Evolutionary conservation across 2,329 filamentous ascomycete species (phyloP).

Genomic region (Pezicula carpinea): DNA sequence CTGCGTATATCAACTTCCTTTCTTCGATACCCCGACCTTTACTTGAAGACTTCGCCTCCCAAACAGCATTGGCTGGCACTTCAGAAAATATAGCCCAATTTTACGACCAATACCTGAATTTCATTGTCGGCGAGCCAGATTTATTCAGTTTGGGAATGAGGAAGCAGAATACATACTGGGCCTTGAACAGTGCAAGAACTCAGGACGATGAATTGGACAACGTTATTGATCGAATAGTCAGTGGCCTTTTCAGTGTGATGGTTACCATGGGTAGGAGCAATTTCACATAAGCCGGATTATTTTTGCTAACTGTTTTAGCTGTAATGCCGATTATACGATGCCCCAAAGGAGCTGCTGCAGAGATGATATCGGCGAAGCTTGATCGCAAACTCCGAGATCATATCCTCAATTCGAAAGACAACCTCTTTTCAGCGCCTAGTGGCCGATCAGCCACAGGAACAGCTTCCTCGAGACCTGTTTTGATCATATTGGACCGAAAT

Average conservation of each 20-base stretch:
- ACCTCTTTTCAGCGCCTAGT: conserved; percentile 68
- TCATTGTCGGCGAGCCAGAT: conserved; percentile 92
- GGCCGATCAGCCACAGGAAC: conserved; percentile 58
- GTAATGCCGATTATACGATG: conserved; percentile 94
- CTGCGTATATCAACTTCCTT: conserved; percentile 95
- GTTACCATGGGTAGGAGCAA: conserved; percentile 81
- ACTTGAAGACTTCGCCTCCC: conserved; percentile 88
- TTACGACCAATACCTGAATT: conserved; percentile 96
- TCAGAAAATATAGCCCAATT: conserved; percentile 88
- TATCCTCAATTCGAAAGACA: conserved; percentile 95
- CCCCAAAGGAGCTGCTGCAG: conserved; percentile 86
- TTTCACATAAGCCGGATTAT: conserved; percentile 1
- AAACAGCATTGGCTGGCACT: conserved; percentile 79
- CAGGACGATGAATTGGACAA: conserved; percentile 85
- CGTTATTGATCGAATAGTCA: conserved; percentile 87
- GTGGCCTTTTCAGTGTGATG: conserved; percentile 93
- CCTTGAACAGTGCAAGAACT: conserved; percentile 89
- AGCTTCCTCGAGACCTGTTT: conserved; percentile 74
- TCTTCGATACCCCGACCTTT: conserved; percentile 86
- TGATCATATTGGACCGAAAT: conserved; percentile 92
- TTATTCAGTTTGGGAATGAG: conserved; percentile 92
- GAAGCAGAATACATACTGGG: conserved; percentile 87
- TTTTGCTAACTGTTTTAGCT: conserved; percentile 44
- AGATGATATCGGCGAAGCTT: conserved; percentile 89
- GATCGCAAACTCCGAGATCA: conserved; percentile 96